Percentiles rank a stretch among this genome's conserved stretches.
Conservation (phyloP, 2,329 filamentous ascomycete genomes). For the Xylaria multiplex region DNA sequence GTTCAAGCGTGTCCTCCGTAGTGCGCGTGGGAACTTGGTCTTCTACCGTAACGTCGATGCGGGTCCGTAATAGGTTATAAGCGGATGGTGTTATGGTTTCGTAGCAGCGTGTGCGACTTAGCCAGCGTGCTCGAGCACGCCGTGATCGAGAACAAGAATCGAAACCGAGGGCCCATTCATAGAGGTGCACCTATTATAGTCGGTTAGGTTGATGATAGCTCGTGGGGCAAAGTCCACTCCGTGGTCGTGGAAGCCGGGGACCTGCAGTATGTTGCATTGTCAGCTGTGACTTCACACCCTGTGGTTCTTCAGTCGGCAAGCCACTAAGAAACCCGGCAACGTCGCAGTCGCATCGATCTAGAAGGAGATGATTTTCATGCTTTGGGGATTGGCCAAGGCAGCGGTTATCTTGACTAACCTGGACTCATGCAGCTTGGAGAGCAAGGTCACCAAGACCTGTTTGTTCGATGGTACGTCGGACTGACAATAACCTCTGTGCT, state of each 20-base stretch:
- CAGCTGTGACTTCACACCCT: conserved; percentile 35
- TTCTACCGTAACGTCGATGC: conserved; percentile 9
- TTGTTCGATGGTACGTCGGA: conserved; percentile 9
- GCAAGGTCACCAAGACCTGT: conserved; percentile 10
- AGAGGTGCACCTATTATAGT: conserved; percentile 29
- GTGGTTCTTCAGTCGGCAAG: conserved; percentile 17
- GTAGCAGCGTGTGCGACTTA: conserved; percentile 6
- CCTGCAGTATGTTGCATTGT: conserved; percentile 39
- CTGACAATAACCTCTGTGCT: not conserved
- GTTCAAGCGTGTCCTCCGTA: conserved; percentile 26
- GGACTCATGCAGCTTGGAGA: conserved; percentile 7
- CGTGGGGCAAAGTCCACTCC: conserved; percentile 24
- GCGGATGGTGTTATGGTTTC: conserved; percentile 3
- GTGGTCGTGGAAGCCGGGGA: conserved; percentile 28
- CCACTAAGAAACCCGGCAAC: conserved; percentile 13
- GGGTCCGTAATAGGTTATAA: conserved; percentile 16
- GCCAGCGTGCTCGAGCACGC: conserved; percentile 17
- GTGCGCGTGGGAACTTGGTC: not conserved
- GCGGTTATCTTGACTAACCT: conserved; percentile 31
- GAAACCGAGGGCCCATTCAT: conserved; percentile 18
- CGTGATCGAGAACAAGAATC: conserved; percentile 21
- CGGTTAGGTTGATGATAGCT: conserved; percentile 20
- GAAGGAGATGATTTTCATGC: conserved; percentile 14
- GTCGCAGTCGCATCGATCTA: conserved; percentile 29
- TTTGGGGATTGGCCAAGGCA: conserved; percentile 6